Evolutionary conservation across 2,329 filamentous ascomycete genomes (phyloP).

Genomic region (Diaporthe batatas): DNA sequence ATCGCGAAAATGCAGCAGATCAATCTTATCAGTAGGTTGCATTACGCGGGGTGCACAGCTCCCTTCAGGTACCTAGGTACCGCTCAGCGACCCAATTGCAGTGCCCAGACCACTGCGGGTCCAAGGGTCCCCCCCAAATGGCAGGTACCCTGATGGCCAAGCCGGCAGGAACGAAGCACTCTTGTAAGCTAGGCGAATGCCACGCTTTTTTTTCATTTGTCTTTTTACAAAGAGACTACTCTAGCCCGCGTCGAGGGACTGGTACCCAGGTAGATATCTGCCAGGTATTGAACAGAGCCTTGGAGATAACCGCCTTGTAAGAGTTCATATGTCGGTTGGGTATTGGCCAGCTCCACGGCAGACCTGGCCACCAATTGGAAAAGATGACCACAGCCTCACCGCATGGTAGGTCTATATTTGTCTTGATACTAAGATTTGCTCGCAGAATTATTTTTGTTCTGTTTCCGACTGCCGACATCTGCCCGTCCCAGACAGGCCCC

Average conservation of each 20-base stretch:
- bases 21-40: conserved; percentile 37
- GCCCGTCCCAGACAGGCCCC: neutral
- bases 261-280: neutral
- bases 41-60: conserved; percentile 21
- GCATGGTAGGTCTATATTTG: neutral
- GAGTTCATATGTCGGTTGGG: neutral
- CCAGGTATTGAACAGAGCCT: neutral
- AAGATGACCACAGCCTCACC: neutral
- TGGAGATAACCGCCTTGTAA: neutral
- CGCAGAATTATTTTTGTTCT: neutral
- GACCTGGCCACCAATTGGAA: neutral
- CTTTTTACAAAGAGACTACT: too few relatives aligned
- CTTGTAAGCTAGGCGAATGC: neutral
- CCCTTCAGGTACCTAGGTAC: neutral
- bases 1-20: conserved; percentile 35
- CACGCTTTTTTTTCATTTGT: neutral
- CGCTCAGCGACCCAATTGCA: conserved; percentile 4
- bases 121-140: conserved; percentile 15
- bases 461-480: neutral
- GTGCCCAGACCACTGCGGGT: neutral
- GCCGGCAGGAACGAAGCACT: neutral
- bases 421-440: neutral
- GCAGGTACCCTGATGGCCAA: conserved; percentile 34
- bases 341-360: neutral
- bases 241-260: too few relatives aligned